Base-by-base conservation (phyloP, 768 basidiomycete genomes). In the Lyophyllum decastes region DNA sequence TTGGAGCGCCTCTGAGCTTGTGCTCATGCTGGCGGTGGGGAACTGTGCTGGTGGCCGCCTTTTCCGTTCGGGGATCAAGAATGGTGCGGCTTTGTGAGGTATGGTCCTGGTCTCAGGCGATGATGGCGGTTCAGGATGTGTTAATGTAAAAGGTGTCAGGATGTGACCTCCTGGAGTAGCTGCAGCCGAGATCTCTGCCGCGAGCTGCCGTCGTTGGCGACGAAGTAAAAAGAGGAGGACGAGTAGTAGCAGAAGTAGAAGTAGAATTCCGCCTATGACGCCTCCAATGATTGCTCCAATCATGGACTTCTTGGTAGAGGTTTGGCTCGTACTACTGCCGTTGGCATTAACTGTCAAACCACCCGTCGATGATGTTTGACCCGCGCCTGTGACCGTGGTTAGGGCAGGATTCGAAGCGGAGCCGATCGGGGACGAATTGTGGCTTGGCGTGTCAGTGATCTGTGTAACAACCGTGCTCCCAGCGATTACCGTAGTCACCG, bases 261-360 rank as follows among this genome's bases (percentile, higher is more conserved):
- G 44, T 2, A 35, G 50, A n/a, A 61, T 19, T 6, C 57, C 57
- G 8, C 61, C 63, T 1, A 54, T 55, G 30, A 59, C 55, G 10
- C 59, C 60, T 5, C 63, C 65, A 30, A 48, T 59, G 1, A 61
- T 50, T 5, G 55, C 63, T 22, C 54, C 63, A 2, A 58, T 43
- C 19, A 41, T 34, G 40, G 35, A 21, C 44, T 52, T 56, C 9
- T 47, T 2, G 19, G 25, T 19, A 14, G 38, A 19, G 25, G 16
- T 22, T 11, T 17, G 11, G 21, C 19, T 27, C 25, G 11, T 19
- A 33, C 24, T 21, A 22, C 21, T 27, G 24, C 19, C 16, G 24
- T 40, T 34, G 7, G 35, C 26, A n/a, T 0, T 47, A 41, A 16
- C 40, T 19, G 16, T 19, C 19, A 17, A 19, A 17, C 40, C 40